Conservation (phyloP, 2,329 filamentous ascomycete species). For the Aspergillus bombycis region DNA sequence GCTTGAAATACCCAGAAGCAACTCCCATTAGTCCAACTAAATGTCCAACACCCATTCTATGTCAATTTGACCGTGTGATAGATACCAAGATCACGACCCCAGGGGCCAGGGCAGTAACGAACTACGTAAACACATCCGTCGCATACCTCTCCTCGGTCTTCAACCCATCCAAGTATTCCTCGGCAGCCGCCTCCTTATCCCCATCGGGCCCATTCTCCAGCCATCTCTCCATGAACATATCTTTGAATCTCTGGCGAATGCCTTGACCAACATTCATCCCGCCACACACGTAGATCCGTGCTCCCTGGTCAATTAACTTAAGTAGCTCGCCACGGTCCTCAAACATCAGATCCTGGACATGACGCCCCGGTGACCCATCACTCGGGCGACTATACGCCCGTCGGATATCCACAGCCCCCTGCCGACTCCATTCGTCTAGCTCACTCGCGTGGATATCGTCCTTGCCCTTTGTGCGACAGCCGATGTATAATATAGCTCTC, state of each 20-base stretch:
- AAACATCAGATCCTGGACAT: constrained; percentile 58
- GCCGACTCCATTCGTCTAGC: constrained; percentile 58
- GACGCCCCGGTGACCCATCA: constrained; percentile 52
- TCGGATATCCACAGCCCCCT: constrained; percentile 64
- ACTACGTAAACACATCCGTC: constrained; percentile 60
- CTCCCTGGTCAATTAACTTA: constrained; percentile 51
- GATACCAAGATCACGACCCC: background rate
- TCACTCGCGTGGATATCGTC: constrained; percentile 42
- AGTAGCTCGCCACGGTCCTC: constrained; percentile 51
- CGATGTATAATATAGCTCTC: constrained; percentile 39
- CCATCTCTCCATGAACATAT: constrained; percentile 38
- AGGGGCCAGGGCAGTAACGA: background rate
- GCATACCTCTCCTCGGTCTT: constrained; percentile 58
- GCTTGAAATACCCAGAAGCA: no score
- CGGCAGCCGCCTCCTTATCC: constrained; percentile 32
- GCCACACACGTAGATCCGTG: constrained; percentile 69
- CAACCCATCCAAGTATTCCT: constrained; percentile 32
- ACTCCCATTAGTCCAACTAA: no score
- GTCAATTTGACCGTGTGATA: background rate
- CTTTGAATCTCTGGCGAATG: constrained; percentile 46
- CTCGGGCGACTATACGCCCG: constrained; percentile 61
- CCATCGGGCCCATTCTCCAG: constrained; percentile 37
- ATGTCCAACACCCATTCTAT: background rate
- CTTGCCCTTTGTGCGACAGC: constrained; percentile 38
- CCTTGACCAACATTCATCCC: constrained; percentile 56